A percentile compares a stretch with the other conserved stretches of the same genome.
Evolutionary conservation across 352 stramenopile genomes (phyloP).

Genomic region (Pythium brachiatum): DNA sequence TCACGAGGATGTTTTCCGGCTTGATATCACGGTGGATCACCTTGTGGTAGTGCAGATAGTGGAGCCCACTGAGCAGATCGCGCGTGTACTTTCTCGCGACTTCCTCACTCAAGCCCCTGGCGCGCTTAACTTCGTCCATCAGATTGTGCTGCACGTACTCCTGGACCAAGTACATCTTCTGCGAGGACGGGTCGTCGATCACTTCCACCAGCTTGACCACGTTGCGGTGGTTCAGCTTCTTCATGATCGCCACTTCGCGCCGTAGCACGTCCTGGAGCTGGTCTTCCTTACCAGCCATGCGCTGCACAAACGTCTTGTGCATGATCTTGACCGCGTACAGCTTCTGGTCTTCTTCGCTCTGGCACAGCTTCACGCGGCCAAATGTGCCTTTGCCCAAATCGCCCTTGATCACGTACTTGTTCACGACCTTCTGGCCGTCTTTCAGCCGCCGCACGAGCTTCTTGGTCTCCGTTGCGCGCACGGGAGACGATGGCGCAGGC

Average conservation of each 20-base stretch:
- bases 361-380: constrained; percentile 80
- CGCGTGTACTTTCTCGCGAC: constrained; percentile 86
- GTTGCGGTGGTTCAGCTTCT: constrained; percentile 93
- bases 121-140: constrained; percentile 84
- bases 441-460: constrained; percentile 81
- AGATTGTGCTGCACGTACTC: constrained; percentile 94
- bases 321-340: constrained; percentile 90
- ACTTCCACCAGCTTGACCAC: constrained; percentile 94
- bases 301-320: constrained; percentile 88
- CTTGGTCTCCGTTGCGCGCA: constrained; percentile 68
- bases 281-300: constrained; percentile 85
- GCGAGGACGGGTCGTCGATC: constrained; percentile 91
- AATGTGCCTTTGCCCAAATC: constrained; percentile 90
- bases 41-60: constrained; percentile 93
- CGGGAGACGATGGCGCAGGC: constrained; percentile 47
- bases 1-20: constrained; percentile 96
- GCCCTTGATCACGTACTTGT: constrained; percentile 94
- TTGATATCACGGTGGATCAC: constrained; percentile 96
- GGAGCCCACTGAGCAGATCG: constrained; percentile 84
- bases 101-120: constrained; percentile 59
- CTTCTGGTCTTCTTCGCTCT: constrained; percentile 74
- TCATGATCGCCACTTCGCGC: constrained; percentile 95
- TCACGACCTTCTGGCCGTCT: constrained; percentile 87
- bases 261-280: constrained; percentile 80
- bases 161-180: constrained; percentile 95